A percentile compares a stretch with the other conserved stretches of the same genome.
Evolutionary conservation across 805 yeast genomes (phyloP).

Genomic region (Candida montana): DNA sequence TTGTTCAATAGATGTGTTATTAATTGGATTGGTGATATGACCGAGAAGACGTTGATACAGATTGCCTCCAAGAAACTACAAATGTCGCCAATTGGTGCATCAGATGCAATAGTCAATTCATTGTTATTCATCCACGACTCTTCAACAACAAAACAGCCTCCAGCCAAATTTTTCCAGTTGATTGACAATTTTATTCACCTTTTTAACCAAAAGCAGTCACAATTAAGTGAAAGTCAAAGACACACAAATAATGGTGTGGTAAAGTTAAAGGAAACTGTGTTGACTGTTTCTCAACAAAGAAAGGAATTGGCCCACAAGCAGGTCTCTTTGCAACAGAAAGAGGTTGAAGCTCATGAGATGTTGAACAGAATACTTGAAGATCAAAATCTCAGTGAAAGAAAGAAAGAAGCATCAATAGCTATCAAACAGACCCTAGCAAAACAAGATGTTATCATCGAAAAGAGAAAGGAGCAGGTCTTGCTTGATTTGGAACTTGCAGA

Average conservation of each 20-base stretch:
- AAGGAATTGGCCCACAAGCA: constrained; percentile 49
- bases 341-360: constrained; percentile 63
- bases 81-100: constrained; percentile 47
- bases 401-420: constrained; percentile 75
- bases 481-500: constrained; percentile 69
- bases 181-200: constrained; percentile 38
- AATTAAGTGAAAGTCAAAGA: constrained; percentile 59
- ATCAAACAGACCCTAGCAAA: constrained; percentile 63
- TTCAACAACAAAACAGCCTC: constrained; percentile 29
- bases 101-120: constrained; percentile 43
- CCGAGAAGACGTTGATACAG: constrained; percentile 39
- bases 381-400: constrained; percentile 90
- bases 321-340: constrained; percentile 45
- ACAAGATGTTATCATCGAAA: constrained; percentile 58
- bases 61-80: constrained; percentile 42
- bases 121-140: constrained; percentile 42
- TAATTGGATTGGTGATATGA: constrained; percentile 88
- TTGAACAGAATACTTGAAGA: constrained; percentile 71
- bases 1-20: constrained; percentile 84
- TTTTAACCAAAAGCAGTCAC: constrained; percentile 38
- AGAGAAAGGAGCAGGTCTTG: constrained; percentile 49
- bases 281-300: constrained; percentile 61
- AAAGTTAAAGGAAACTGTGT: constrained; percentile 67
- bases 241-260: constrained; percentile 73
- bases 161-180: constrained; percentile 53